Evolutionary conservation across 495 filamentous ascomycete genomes (phyloP), one percentile per base, ranked within the genome.

Genomic region (Hypomontagnella monticulosa): DNA sequence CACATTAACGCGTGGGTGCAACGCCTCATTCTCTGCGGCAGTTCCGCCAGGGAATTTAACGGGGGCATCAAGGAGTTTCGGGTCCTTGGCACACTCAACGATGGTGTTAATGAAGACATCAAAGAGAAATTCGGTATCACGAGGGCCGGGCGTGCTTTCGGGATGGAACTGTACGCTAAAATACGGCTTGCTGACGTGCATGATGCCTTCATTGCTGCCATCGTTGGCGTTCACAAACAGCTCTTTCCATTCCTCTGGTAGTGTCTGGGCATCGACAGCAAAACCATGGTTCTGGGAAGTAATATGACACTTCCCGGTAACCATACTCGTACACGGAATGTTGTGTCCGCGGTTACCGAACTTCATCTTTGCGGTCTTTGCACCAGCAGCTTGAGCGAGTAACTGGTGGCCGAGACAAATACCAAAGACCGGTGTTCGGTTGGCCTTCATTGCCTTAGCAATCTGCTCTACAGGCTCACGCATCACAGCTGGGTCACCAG

Each of bases 121-220:
- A 64, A 99, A 99, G 16, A 99, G 85, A 71, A 88, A 97, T 71
- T 98, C 95, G 37, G 95, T 98, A 70, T 99, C 95, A n/a, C 91
- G 87, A 30, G 95, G 95, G 16, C 95, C 95, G 8, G 95, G 95
- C 10, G 92, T 93, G 80, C 93, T 96, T 77, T 99, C 95, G 0
- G 95, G 95, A 71, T 99, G 95, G 82, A 99, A 99, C 76, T 99
- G 95, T 16, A 98, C 95, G 80, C 93, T 97, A 84, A 99, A 99
- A 81, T 91, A 96, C 14, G 95, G 95, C 50, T 87, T 89, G 75
- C 80, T 84, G 42, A 84, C 80, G 74, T 99, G 93, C 72, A 92
- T 88, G 66, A 99, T 96, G 78, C 95, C 95, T 78, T 98, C 95
- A 75, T 98, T 98, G 74, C 92, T 97, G 66, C 91, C 91, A 73